A percentile compares a stretch with the other conserved stretches of the same genome.
Evolutionary conservation across 2,329 filamentous ascomycete genomes (phyloP).

Genomic region (Arthrobotrys iridis): DNA sequence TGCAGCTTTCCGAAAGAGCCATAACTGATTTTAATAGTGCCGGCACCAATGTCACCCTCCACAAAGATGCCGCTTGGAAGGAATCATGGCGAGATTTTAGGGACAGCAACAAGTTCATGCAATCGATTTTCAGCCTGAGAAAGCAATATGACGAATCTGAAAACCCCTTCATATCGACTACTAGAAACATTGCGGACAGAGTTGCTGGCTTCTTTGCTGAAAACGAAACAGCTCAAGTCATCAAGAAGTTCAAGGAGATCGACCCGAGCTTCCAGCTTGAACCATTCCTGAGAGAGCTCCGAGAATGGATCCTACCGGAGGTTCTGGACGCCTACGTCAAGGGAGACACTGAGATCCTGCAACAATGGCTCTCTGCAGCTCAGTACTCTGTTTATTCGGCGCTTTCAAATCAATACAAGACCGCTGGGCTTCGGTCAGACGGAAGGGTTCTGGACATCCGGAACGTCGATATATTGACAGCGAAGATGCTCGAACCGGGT

Average conservation of each 20-base stretch:
- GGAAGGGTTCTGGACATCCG: slow-evolving; percentile 95
- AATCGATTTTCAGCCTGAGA: slow-evolving; percentile 86
- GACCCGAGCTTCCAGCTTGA: slow-evolving; percentile 95
- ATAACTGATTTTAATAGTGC: slow-evolving; percentile 69
- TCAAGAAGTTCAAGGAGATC: slow-evolving; percentile 97
- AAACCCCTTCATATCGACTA: slow-evolving; percentile 92
- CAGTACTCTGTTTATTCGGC: slow-evolving; percentile 97
- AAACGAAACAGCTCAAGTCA: slow-evolving; percentile 96
- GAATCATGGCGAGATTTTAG: slow-evolving; percentile 98
- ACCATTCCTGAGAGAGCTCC: slow-evolving; percentile 91
- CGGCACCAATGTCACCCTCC: slow-evolving; percentile 90
- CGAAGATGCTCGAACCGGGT: slow-evolving; percentile 82
- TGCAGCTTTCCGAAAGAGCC: slow-evolving; percentile 41
- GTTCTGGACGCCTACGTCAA: slow-evolving; percentile 98
- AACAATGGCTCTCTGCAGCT: slow-evolving; percentile 93
- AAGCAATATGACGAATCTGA: slow-evolving; percentile 94
- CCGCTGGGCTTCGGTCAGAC: slow-evolving; percentile 90
- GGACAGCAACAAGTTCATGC: slow-evolving; percentile 86
- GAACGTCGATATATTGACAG: slow-evolving; percentile 86
- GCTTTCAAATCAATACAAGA: slow-evolving; percentile 95
- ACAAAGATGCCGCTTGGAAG: slow-evolving; percentile 98
- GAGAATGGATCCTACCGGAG: slow-evolving; percentile 97
- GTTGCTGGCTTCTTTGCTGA: slow-evolving; percentile 97
- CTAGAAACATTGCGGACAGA: slow-evolving; percentile 90
- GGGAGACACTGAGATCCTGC: slow-evolving; percentile 88